Conservation (phyloP, 805 yeast species). For the Yamadazyma tumulicola region DNA sequence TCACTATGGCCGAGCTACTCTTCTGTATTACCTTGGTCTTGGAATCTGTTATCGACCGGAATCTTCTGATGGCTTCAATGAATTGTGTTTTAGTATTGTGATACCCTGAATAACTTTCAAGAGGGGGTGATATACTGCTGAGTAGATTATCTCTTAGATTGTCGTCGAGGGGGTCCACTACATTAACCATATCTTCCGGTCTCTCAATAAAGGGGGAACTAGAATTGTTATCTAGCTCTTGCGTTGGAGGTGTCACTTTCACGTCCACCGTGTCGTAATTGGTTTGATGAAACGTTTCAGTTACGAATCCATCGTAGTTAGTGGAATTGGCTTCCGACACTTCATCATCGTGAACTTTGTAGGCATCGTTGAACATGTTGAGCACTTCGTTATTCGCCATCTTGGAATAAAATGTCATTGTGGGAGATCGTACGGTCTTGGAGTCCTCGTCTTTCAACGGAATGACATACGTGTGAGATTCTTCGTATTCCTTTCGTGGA, state of each 20-base stretch:
- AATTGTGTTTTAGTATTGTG: slow-evolving; percentile 17
- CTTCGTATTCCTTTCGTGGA: not conserved
- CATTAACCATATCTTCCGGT: slow-evolving; percentile 13
- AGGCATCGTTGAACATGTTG: slow-evolving; percentile 68
- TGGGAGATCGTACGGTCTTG: slow-evolving; percentile 49
- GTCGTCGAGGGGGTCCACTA: slow-evolving; percentile 43
- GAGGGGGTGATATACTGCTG: slow-evolving; percentile 32
- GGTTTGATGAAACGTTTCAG: slow-evolving; percentile 40
- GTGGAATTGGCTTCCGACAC: slow-evolving; percentile 24
- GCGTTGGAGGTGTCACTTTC: slow-evolving; percentile 24
- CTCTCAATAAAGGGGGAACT: slow-evolving; percentile 49
- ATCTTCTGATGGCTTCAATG: slow-evolving; percentile 20
- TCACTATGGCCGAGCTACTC: slow-evolving; percentile 41
- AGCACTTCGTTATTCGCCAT: slow-evolving; percentile 72
- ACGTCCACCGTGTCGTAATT: slow-evolving; percentile 1
- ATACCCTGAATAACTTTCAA: slow-evolving; percentile 28
- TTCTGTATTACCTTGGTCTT: slow-evolving; percentile 31
- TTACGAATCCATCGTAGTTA: slow-evolving; percentile 44
- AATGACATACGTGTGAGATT: slow-evolving; percentile 16
- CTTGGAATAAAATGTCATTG: slow-evolving; percentile 72
- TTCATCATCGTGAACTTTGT: slow-evolving; percentile 26
- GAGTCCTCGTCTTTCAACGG: slow-evolving; percentile 36
- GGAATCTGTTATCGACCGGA: slow-evolving; percentile 32
- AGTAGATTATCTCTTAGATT: slow-evolving; percentile 37
- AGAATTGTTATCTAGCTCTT: slow-evolving; percentile 16